Evolutionary conservation across 2,329 filamentous ascomycete genomes (phyloP).

Genomic region (Dothideomycetes sp.): DNA sequence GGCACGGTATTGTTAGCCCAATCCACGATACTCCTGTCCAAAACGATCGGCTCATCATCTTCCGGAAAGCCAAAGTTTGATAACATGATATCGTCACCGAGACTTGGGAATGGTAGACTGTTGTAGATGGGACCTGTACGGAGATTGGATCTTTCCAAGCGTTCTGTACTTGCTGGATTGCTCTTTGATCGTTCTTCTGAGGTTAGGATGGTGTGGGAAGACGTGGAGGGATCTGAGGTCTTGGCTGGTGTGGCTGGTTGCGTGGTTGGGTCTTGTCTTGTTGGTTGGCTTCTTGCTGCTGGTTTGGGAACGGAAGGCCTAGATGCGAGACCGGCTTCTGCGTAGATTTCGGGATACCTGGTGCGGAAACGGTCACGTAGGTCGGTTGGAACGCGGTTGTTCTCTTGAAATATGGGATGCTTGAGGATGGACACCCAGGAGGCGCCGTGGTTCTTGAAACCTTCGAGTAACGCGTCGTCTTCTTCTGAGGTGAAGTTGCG

Average conservation of each 20-base stretch:
- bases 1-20: constrained; percentile 19
- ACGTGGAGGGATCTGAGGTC: not conserved
- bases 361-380: constrained; percentile 54
- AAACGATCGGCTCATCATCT: constrained; percentile 22
- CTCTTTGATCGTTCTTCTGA: constrained; percentile 1
- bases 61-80: constrained; percentile 17
- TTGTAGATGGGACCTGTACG: constrained; percentile 12
- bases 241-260: not conserved
- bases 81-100: constrained; percentile 24
- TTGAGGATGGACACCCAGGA: constrained; percentile 52
- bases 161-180: not conserved
- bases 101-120: constrained; percentile 17
- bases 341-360: constrained; percentile 49
- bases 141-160: not conserved
- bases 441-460: constrained; percentile 50
- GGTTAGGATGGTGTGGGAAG: too few relatives aligned
- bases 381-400: constrained; percentile 47
- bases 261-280: not conserved
- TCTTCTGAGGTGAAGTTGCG: constrained; percentile 48
- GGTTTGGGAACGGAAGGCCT: constrained; percentile 23
- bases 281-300: constrained; percentile 11
- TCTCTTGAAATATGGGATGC: constrained; percentile 44
- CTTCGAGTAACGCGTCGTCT: constrained; percentile 49
- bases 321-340: constrained; percentile 36
- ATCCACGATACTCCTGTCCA: constrained; percentile 28